A percentile compares a stretch with the other conserved stretches of the same genome.
These are phyloP conservation scores for Penicillium sp. DNA, from an alignment of 2,329 filamentous ascomycete genomes.

Conservation along the genomic window DNA sequence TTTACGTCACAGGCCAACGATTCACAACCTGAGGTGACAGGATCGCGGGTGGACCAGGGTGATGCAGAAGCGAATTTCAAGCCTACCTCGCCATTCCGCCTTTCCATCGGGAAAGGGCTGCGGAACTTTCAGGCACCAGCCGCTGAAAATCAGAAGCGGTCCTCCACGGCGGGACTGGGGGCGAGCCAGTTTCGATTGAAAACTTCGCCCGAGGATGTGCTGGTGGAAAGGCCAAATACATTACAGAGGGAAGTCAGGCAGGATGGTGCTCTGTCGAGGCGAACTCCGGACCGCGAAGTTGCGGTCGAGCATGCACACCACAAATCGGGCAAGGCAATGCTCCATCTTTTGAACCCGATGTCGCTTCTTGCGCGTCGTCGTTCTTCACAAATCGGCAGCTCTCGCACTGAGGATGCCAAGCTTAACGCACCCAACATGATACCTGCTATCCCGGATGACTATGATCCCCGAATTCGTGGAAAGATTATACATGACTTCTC, in stretches of 20 bases:
- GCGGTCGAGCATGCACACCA: constrained; percentile 29
- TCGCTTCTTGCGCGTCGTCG: constrained; percentile 58
- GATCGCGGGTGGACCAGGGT: constrained; percentile 23
- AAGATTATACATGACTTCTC: constrained; percentile 67
- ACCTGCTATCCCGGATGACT: constrained; percentile 59
- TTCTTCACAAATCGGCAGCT: constrained; percentile 52
- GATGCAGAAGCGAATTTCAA: constrained; percentile 31
- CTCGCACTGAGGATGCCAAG: constrained; percentile 52
- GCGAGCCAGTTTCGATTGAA: constrained; percentile 30
- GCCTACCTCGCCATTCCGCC: constrained; percentile 37
- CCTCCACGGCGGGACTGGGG: constrained; percentile 25
- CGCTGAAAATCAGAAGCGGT: constrained; percentile 29
- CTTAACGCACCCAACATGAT: constrained; percentile 51
- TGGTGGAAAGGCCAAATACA: constrained; percentile 22
- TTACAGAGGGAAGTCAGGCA: constrained; percentile 27
- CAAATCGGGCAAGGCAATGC: constrained; percentile 49
- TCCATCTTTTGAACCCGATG: constrained; percentile 62
- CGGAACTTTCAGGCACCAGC: constrained; percentile 23
- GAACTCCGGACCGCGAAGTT: constrained; percentile 30
- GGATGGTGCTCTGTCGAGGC: constrained; percentile 24
- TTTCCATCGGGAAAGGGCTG: constrained; percentile 35
- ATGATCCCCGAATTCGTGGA: constrained; percentile 63
- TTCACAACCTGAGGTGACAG: constrained; percentile 27
- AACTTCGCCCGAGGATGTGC: constrained; percentile 29
- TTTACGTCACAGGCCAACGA: constrained; percentile 27